Percentiles rank a stretch among this genome's conserved stretches.
These are phyloP conservation scores for Suillus americanus DNA, from an alignment of 768 basidiomycete species.

Conservation along the genomic window DNA sequence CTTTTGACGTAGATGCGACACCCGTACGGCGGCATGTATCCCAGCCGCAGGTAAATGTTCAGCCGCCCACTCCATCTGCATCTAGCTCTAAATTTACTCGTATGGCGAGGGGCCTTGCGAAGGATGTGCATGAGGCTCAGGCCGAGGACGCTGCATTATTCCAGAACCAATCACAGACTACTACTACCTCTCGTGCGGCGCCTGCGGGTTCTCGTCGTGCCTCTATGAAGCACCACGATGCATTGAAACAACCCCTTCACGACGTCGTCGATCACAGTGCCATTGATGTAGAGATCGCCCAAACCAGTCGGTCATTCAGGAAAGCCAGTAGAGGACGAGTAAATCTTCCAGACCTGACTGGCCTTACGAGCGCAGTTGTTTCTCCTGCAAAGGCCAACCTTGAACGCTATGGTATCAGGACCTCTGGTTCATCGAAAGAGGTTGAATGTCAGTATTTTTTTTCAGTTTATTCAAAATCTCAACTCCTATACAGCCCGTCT, in stretches of 20 bases:
- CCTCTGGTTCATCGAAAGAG: conserved; percentile 51
- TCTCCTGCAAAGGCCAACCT: conserved; percentile 62
- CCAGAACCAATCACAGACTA: conserved; percentile 4
- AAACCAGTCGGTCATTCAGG: conserved; percentile 15
- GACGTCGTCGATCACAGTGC: conserved; percentile 31
- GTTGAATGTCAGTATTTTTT: conserved; percentile 52
- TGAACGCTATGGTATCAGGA: conserved; percentile 50
- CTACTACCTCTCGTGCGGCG: conserved; percentile 1
- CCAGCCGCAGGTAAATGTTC: conserved; percentile 44
- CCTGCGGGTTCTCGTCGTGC: conserved; percentile 6
- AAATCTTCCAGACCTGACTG: conserved; percentile 81
- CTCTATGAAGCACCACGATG: conserved; percentile 3
- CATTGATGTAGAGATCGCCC: conserved; percentile 14
- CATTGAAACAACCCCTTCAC: conserved; percentile 25
- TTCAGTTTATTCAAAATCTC: conserved; percentile 1
- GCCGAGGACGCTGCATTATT: conserved; percentile 9
- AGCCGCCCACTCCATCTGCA: conserved; percentile 61
- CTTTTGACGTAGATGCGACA: conserved; percentile 28
- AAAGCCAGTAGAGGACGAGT: conserved; percentile 40
- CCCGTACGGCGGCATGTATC: conserved; percentile 25
- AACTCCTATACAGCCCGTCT: conserved; percentile 49
- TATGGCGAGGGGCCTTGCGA: conserved; percentile 54
- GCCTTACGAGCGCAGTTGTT: conserved; percentile 73
- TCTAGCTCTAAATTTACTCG: conserved; percentile 58
- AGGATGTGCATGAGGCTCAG: conserved; percentile 49